phyloP scores from a whole-genome alignment of 345 rosid species.

The Linum trigynum region DNA sequence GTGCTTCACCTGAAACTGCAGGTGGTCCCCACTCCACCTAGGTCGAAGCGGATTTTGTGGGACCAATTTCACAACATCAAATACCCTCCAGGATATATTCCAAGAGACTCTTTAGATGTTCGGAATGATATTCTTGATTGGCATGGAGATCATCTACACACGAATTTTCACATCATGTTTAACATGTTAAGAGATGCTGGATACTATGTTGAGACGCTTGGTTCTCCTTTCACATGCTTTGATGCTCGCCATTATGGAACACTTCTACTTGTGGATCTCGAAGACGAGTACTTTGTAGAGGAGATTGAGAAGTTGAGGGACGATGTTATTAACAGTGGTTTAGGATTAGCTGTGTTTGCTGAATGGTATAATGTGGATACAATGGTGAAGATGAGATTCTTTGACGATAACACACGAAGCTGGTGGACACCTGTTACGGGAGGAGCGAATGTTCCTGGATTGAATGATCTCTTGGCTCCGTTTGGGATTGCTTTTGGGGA shows the following conservation, averaged over 20 bases:
- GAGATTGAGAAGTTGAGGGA: constrained; percentile 80
- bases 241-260: constrained; percentile 92
- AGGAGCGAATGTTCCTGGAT: constrained; percentile 91
- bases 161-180: constrained; percentile 90
- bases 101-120: constrained; percentile 96
- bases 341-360: constrained; percentile 82
- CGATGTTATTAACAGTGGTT: constrained; percentile 68
- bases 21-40: constrained; percentile 83
- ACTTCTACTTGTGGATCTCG: constrained; percentile 89
- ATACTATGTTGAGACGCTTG: constrained; percentile 86
- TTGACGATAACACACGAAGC: constrained; percentile 92
- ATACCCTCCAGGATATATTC: constrained; percentile 98
- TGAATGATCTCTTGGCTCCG: constrained; percentile 86
- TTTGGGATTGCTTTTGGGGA: constrained; percentile 98
- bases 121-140: constrained; percentile 97
- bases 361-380: constrained; percentile 98
- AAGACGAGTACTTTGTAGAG: constrained; percentile 88
- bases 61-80: constrained; percentile 96
- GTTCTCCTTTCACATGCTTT: constrained; percentile 94
- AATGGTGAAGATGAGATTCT: constrained; percentile 98
- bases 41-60: constrained; percentile 85
- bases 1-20: constrained; percentile 68
- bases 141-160: constrained; percentile 99
- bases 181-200: constrained; percentile 90
- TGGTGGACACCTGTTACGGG: constrained; percentile 99